phyloP scores from a whole-genome alignment of 1,139 yeast species.

The Sugiyamaella neomexicana region DNA sequence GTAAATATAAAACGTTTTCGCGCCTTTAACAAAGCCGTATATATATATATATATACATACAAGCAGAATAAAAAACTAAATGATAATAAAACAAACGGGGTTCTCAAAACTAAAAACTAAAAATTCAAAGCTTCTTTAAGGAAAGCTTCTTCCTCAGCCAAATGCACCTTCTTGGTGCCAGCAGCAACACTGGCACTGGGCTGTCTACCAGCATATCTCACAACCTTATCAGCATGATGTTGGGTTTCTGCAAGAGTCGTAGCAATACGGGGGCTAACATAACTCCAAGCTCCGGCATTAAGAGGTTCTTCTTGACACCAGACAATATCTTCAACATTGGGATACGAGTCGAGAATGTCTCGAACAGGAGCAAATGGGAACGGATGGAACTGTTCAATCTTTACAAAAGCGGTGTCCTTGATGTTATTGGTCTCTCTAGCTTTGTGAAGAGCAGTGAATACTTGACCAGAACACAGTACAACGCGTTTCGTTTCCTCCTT shows the following conservation, averaged over 20 bases:
- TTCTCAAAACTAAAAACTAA: slow-evolving; percentile 4
- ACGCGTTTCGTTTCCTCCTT: slow-evolving; percentile 88
- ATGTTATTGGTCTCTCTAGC: slow-evolving; percentile 75
- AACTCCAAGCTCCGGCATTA: slow-evolving; percentile 92
- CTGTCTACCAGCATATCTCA: slow-evolving; percentile 95
- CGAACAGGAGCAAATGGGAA: slow-evolving; percentile 97
- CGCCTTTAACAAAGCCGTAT: neutral
- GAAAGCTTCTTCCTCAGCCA: slow-evolving; percentile 85
- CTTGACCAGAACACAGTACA: slow-evolving; percentile 89
- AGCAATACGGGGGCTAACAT: slow-evolving; percentile 74
- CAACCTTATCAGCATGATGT: slow-evolving; percentile 53
- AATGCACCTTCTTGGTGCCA: slow-evolving; percentile 88
- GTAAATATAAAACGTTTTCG: slow-evolving; percentile 1
- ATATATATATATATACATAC: slow-evolving; percentile 3
- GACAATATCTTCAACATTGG: slow-evolving; percentile 81
- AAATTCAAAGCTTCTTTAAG: slow-evolving; percentile 55
- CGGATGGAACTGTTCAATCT: slow-evolving; percentile 95
- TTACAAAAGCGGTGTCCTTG: slow-evolving; percentile 82
- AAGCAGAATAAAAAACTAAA: slow-evolving; percentile 1
- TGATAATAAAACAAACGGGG: neutral
- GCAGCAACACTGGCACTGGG: slow-evolving; percentile 99
- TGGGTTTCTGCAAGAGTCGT: slow-evolving; percentile 76
- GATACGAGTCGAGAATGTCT: slow-evolving; percentile 77
- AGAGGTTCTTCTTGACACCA: slow-evolving; percentile 99
- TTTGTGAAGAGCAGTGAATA: slow-evolving; percentile 86